Base-by-base conservation (phyloP, 2,329 filamentous ascomycete genomes). In the Cercospora sojina region DNA sequence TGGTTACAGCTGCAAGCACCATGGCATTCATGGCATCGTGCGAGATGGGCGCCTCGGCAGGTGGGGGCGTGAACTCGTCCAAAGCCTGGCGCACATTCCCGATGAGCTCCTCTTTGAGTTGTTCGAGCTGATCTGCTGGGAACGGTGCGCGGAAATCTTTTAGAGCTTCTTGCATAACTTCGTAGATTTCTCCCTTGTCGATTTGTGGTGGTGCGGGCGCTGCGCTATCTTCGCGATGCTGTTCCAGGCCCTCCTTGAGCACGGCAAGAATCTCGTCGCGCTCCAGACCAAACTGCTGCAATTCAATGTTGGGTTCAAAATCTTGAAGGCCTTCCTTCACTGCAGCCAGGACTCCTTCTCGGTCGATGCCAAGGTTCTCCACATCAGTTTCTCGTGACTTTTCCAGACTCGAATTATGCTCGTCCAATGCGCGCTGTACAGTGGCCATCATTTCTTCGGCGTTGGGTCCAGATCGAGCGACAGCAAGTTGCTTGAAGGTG, bases 251-350 rank as follows among this genome's bases (percentile, higher is more conserved):
- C 80, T 97, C 90, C 71, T 91, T 89, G 27, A 98, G 84, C 71
- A 93, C 96, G 43, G 90, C 88, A 13, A 98, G 83, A 57, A 98
- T 91, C 75, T 98, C 94, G 12, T 97, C 92, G 5, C 92, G 87
- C 77, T 97, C 94, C 0, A 98, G 83, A 1, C 93, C 94, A 69
- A 96, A 91, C 73, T 96, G 92, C 73, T 97, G 90, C 4, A 96
- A 85, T 72, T 96, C 90, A 59, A 97, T 92, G 73, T 97, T 92
- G 0, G 94, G 94, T 79, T 96, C 96, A 80, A 96, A 96, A 62
- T 89, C 91, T 76, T 97, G 94, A 88, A 93, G 96, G 0, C 93
- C 94, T 72, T 97, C 93, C 72, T 89, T 89, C 13, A 98, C 91
- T 3, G 93, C 93, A 29, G 91, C 86, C 1, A 98, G 86, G 38